Conservation (phyloP, 2,329 filamentous ascomycete species). For the Lizonia empirigonia region DNA sequence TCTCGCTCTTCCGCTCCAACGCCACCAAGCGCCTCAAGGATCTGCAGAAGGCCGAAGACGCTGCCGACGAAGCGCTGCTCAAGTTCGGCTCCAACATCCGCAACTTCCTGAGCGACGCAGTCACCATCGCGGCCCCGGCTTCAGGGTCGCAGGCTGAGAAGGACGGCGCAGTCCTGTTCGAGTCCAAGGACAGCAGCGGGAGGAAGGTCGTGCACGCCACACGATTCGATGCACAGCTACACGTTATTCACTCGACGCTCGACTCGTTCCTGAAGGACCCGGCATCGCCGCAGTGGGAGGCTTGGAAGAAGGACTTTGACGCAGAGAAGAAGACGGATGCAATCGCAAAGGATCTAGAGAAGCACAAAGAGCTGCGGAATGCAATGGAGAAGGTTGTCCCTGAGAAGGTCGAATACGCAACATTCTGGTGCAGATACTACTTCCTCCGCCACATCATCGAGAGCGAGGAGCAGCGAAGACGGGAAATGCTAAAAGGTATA, state of each 20-base stretch:
- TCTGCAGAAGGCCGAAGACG: conserved; percentile 89
- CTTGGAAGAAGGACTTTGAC: conserved; percentile 76
- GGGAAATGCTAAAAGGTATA: conserved; percentile 88
- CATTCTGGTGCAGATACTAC: conserved; percentile 96
- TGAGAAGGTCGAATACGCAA: conserved; percentile 82
- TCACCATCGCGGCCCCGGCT: conserved; percentile 79
- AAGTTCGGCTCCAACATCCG: conserved; percentile 89
- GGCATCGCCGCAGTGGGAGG: conserved; percentile 71
- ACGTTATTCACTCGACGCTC: conserved; percentile 86
- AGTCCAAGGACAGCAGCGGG: conserved; percentile 87
- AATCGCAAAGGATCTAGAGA: conserved; percentile 80
- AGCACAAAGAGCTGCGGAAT: conserved; percentile 80
- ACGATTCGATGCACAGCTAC: conserved; percentile 91
- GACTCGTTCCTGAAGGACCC: conserved; percentile 85
- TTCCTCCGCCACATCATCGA: conserved; percentile 92
- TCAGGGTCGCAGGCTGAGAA: conserved; percentile 54
- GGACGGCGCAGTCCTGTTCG: conserved; percentile 72
- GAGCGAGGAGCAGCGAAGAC: conserved; percentile 85
- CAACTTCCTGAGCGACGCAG: conserved; percentile 87
- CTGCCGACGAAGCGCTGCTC: conserved; percentile 91
- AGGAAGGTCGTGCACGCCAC: conserved; percentile 95
- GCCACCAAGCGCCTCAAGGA: conserved; percentile 85
- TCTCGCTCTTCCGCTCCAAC: conserved; percentile 76
- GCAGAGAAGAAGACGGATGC: conserved; percentile 82
- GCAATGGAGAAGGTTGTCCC: conserved; percentile 98